These are phyloP conservation scores for Narthecium ossifragum DNA, from an alignment of 106 monocot genomes.

Conservation along the genomic window DNA sequence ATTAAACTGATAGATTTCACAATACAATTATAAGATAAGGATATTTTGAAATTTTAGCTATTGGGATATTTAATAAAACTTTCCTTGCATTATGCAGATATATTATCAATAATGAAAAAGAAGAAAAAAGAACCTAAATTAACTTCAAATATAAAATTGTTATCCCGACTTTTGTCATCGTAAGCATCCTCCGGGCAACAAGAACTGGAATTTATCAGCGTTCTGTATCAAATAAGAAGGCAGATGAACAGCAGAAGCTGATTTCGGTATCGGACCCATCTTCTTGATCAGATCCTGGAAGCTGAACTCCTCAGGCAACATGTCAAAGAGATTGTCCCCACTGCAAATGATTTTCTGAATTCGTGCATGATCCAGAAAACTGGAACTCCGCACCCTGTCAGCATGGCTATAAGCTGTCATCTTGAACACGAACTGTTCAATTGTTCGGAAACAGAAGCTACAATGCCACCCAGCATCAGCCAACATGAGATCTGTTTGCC, in stretches of 20 bases:
- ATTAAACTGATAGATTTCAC: too few species aligned
- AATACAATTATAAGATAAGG: too few species aligned
- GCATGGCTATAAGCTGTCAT: slow-evolving; percentile 94
- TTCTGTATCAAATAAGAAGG: slow-evolving; percentile 71
- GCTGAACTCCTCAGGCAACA: slow-evolving; percentile 86
- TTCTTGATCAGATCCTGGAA: slow-evolving; percentile 69
- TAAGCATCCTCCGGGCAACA: slow-evolving; percentile 81
- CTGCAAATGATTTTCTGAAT: slow-evolving; percentile 82
- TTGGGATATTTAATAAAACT: too few species aligned
- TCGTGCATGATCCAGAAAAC: slow-evolving; percentile 38
- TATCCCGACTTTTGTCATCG: too few species aligned
- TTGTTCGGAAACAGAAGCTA: slow-evolving; percentile 77
- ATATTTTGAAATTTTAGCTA: too few species aligned
- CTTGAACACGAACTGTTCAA: slow-evolving; percentile 77
- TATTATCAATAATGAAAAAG: too few species aligned
- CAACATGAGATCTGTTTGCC: slow-evolving; percentile 54
- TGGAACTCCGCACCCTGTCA: slow-evolving; percentile 45
- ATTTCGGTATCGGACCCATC: slow-evolving; percentile 72
- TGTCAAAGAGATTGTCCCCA: slow-evolving; percentile 75
- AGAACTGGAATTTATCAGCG: slow-evolving; percentile 56
- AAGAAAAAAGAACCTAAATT: too few species aligned
- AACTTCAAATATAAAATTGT: too few species aligned
- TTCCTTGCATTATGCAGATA: too few species aligned
- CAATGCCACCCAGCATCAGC: slow-evolving; percentile 96
- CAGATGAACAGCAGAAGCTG: slow-evolving; percentile 72